Conservation (phyloP, 176 grass and related monocot species). For the Phoenix dactylifera region DNA sequence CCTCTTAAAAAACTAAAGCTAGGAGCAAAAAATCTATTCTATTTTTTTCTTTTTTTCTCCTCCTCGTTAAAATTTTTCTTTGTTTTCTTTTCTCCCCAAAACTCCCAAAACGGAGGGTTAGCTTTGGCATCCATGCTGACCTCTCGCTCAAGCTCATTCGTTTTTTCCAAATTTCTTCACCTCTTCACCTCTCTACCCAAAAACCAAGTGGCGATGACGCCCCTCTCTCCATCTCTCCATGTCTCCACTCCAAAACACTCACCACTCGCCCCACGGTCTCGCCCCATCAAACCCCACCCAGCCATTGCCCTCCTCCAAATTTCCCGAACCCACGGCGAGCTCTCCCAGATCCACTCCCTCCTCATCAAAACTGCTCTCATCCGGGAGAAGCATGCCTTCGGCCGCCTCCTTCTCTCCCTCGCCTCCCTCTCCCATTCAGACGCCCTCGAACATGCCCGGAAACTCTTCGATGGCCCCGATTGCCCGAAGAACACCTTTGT, state of each 20-base stretch:
- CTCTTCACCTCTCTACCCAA: too few species aligned
- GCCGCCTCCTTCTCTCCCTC: not conserved
- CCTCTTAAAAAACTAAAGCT: too few species aligned
- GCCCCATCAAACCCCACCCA: not conserved
- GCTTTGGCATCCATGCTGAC: too few species aligned
- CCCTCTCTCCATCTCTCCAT: not conserved
- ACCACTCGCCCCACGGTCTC: not conserved
- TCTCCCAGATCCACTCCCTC: not conserved
- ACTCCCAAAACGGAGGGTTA: too few species aligned
- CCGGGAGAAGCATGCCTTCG: not conserved
- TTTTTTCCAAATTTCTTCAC: too few species aligned
- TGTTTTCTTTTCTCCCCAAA: too few species aligned
- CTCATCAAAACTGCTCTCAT: not conserved
- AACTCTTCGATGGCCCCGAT: not conserved
- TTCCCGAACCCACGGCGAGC: not conserved
- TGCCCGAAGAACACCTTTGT: not conserved
- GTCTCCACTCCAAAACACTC: not conserved
- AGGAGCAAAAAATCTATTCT: too few species aligned
- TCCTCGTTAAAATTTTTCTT: too few species aligned
- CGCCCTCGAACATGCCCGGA: not conserved
- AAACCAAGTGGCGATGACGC: too few species aligned
- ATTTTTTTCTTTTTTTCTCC: too few species aligned
- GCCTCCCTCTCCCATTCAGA: not conserved
- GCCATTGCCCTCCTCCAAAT: conserved; percentile 1
- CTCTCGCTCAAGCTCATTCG: too few species aligned